Percentiles rank a stretch among this genome's conserved stretches.
phyloP scores from a whole-genome alignment of 2,329 filamentous ascomycete species.

The Paracamarosporium sp. region DNA sequence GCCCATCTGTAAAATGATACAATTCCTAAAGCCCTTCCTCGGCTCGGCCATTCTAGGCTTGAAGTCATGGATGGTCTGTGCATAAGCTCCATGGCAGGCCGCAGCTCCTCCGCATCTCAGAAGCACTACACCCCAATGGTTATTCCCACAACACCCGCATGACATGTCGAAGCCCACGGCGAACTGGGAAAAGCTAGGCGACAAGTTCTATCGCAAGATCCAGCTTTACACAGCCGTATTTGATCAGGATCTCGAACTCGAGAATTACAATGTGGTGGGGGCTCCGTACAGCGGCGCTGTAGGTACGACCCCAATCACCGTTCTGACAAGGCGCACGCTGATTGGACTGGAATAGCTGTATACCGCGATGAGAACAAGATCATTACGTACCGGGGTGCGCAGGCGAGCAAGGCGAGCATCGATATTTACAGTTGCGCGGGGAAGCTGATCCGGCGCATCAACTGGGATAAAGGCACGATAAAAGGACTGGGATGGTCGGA shows the following conservation, averaged over 20 bases:
- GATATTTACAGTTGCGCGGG: slow-evolving; percentile 95
- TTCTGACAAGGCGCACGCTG: slow-evolving; percentile 23
- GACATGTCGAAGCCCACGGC: slow-evolving; percentile 70
- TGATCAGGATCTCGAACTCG: slow-evolving; percentile 89
- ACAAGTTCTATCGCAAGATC: slow-evolving; percentile 93
- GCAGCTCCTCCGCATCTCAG: slow-evolving; percentile 10
- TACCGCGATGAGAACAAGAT: slow-evolving; percentile 89
- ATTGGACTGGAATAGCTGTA: slow-evolving; percentile 67
- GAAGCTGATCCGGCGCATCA: slow-evolving; percentile 82
- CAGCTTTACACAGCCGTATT: slow-evolving; percentile 94
- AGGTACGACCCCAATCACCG: slow-evolving; percentile 61
- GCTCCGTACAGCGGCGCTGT: slow-evolving; percentile 93
- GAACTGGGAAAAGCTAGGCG: slow-evolving; percentile 93
- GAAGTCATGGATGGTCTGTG: neutral
- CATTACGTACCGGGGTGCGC: slow-evolving; percentile 75
- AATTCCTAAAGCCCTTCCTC: neutral
- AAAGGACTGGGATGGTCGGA: slow-evolving; percentile 95
- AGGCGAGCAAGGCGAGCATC: slow-evolving; percentile 80
- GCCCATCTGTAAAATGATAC: neutral
- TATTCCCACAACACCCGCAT: slow-evolving; percentile 8
- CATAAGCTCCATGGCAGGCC: slow-evolving; percentile 4
- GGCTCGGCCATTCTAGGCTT: neutral
- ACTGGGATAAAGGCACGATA: slow-evolving; percentile 89
- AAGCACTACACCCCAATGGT: slow-evolving; percentile 13
- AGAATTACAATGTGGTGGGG: slow-evolving; percentile 90